These are phyloP conservation scores for Daucus carota DNA, from an alignment of 129 eudicot species.

Conservation along the genomic window DH1_v3.0 NC_030387.2:1699501-1700000, in stretches of 20 bases:
- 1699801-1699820: no score
- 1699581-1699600: neutral
- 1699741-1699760: no score
- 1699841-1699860: no score
- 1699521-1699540: no score
- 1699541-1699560: no score
- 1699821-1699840: no score
- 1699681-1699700: neutral
- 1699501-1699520: neutral
- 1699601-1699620: neutral
- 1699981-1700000: neutral
- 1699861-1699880: no score
- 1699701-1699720: neutral
- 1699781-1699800: no score
- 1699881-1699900: no score
- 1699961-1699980: neutral
- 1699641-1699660: neutral
- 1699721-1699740: no score
- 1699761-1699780: no score
- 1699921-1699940: neutral
- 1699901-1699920: no score
- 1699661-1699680: neutral
- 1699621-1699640: neutral
- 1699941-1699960: neutral
- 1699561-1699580: neutral